A percentile compares a stretch with the other conserved stretches of the same genome.
Conservation (phyloP, 306 rosid species). For the Glycine latifolia region DNA sequence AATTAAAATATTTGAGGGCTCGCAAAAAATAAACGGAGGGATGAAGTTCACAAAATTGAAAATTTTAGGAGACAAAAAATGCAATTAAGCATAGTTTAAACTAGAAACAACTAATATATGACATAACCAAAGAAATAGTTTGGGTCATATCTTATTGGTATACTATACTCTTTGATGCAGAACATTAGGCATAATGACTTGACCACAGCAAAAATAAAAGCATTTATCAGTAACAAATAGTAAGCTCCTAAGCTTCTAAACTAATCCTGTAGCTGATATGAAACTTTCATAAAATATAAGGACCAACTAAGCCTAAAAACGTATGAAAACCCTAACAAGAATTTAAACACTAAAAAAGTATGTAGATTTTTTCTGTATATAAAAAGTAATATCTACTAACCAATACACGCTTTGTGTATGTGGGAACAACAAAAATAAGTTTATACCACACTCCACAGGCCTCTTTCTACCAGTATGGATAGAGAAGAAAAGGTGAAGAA, state of each 20-base stretch:
- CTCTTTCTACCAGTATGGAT: no score
- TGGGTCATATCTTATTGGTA: neutral
- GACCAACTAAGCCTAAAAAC: neutral
- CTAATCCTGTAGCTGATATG: constrained; percentile 17
- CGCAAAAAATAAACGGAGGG: no score
- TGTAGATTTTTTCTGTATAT: no score
- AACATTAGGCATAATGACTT: neutral
- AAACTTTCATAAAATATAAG: neutral
- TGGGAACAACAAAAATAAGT: neutral
- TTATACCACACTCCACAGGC: neutral
- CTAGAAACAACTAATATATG: no score
- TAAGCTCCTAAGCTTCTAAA: neutral
- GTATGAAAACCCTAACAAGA: neutral
- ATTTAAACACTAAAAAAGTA: neutral
- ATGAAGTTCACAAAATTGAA: no score
- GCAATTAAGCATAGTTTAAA: no score
- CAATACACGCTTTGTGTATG: neutral
- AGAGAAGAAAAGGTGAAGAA: no score
- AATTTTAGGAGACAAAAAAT: no score
- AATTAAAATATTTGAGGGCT: no score
- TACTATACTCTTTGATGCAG: neutral
- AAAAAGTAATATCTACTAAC: no score
- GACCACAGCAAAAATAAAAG: neutral
- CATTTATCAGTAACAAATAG: neutral
- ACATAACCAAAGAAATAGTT: neutral